phyloP scores from a whole-genome alignment of 768 basidiomycete genomes.

The Pleurotus salmoneostramineus region DNA sequence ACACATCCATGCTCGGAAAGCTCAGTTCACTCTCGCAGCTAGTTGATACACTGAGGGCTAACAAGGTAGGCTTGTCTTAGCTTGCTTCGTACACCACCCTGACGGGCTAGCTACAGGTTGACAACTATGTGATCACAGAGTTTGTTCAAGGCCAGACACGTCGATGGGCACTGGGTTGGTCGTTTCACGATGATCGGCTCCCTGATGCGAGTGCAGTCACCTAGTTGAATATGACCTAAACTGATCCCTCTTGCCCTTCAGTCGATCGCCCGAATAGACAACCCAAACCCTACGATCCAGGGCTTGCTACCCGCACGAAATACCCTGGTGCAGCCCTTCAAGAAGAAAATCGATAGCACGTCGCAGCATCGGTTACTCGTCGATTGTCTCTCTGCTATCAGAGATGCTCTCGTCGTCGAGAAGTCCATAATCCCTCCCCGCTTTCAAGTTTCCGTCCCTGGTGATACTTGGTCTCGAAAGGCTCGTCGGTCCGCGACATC shows the following conservation, averaged over 20 bases:
- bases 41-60: slow-evolving; percentile 46
- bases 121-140: slow-evolving; percentile 83
- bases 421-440: slow-evolving; percentile 7
- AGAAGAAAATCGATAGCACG: slow-evolving; percentile 5
- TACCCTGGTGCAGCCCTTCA: slow-evolving; percentile 41
- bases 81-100: background rate
- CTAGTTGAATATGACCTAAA: background rate
- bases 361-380: slow-evolving; percentile 17
- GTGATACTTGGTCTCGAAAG: slow-evolving; percentile 68
- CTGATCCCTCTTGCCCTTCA: slow-evolving; percentile 10
- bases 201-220: slow-evolving; percentile 63
- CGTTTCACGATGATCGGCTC: slow-evolving; percentile 55
- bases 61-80: slow-evolving; percentile 20
- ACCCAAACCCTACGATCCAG: slow-evolving; percentile 41
- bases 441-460: slow-evolving; percentile 22
- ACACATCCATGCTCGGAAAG: slow-evolving; percentile 90
- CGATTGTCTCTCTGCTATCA: slow-evolving; percentile 28
- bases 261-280: slow-evolving; percentile 28
- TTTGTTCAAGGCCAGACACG: slow-evolving; percentile 85
- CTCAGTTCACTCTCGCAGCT: slow-evolving; percentile 67
- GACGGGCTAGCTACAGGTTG: slow-evolving; percentile 45
- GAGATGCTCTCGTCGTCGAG: slow-evolving; percentile 11
- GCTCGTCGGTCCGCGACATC: slow-evolving; percentile 45
- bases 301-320: slow-evolving; percentile 56
- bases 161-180: slow-evolving; percentile 94